A percentile compares a stretch with the other conserved stretches of the same genome.
Conservation (phyloP, 768 basidiomycete species). For the Russula virescens region DNA sequence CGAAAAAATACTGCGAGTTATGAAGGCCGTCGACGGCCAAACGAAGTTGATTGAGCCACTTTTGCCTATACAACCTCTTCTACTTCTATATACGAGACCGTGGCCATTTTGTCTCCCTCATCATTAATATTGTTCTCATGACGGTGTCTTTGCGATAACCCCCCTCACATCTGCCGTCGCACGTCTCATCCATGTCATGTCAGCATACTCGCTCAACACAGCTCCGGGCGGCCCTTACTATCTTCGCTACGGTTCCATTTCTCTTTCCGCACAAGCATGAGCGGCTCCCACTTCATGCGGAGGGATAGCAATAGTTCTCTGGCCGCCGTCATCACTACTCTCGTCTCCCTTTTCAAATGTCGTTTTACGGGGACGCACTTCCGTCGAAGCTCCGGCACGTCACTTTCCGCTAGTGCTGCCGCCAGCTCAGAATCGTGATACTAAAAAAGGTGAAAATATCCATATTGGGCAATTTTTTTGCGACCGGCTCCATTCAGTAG, state of each 20-base stretch:
- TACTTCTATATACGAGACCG: too few relatives aligned
- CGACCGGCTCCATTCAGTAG: too few relatives aligned
- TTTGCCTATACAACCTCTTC: too few relatives aligned
- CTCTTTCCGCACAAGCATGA: conserved; percentile 3
- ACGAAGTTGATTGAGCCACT: too few relatives aligned
- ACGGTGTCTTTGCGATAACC: not conserved
- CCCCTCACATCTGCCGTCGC: not conserved
- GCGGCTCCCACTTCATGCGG: not conserved
- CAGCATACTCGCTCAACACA: not conserved
- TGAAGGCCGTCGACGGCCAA: too few relatives aligned
- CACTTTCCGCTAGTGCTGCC: too few relatives aligned
- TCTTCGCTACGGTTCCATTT: not conserved
- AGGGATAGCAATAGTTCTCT: not conserved
- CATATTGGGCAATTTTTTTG: too few relatives aligned
- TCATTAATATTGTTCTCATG: not conserved
- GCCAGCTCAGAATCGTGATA: too few relatives aligned
- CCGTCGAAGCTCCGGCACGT: not conserved
- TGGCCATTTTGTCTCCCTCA: not conserved
- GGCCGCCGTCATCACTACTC: conserved; percentile 16
- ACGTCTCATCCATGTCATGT: conserved; percentile 18
- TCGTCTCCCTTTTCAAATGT: conserved; percentile 10
- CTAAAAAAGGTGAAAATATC: too few relatives aligned
- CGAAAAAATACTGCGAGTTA: too few relatives aligned
- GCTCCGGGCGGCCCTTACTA: not conserved
- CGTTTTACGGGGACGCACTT: conserved; percentile 2